Base-by-base conservation (phyloP, 257 asterid species). In the Ballota nigra region DNA sequence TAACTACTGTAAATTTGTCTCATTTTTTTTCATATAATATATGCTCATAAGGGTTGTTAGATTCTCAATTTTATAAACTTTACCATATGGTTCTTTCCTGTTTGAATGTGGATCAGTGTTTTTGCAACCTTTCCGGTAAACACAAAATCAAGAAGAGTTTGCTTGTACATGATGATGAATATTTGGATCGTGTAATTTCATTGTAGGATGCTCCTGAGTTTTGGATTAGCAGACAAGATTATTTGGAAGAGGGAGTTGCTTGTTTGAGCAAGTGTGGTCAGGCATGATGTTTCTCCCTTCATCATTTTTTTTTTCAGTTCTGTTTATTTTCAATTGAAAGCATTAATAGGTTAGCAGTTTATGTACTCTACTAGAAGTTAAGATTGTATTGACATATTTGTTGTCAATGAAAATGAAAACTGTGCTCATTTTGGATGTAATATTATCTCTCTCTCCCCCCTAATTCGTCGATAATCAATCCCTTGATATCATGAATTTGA, bases 191-290 rank as follows among this genome's bases (percentile, higher is more conserved):
- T 57, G 47, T 62, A 58, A 65, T 29, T 56, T 29, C 66, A 28
- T 65, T 81, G 88, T 92, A 92, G 98, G 99, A 89, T 83, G 96
- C 99, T 58, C 98, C 98, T 8, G 99, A 92, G 82, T 95, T 95
- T 79, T 95, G 99, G 99, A 95, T 95, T 72, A 88, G 85, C 84
- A 84, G 86, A 74, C 89, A 92, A 87, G 99, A 92, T 85, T 95
- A 95, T 88, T 71, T 95, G 88, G 99, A 95, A 79, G 97, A 92
- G 79, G 99, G 99, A 71, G 80, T 87, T 79, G 90, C 80, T 70
- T 95, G 98, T 80, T 81, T 95, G 74, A 92, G 96, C 90, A 95
- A 95, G 86, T 92, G 97, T 51, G 98, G 97, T 34, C 95, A 84
- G 71, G 90, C 86, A 33, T 94, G 85, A 88, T n/a, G n/a, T 24